Conservation (phyloP, 1,284 basidiomycete species). For the Ganoderma leucocontextum region DNA sequence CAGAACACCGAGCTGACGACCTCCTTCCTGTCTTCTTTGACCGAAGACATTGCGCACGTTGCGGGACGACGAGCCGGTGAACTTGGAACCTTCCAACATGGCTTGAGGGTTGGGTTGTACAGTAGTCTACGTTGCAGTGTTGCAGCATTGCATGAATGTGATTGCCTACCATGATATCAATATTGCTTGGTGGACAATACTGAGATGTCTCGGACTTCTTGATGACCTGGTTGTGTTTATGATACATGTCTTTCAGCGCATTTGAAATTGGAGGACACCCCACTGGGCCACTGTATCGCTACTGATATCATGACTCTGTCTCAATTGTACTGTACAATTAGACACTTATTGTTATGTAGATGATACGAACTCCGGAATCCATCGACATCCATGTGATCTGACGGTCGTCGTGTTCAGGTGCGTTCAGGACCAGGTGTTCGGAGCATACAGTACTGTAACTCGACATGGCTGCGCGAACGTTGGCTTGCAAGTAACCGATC, state of each 20-base stretch:
- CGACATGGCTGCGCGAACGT: background rate
- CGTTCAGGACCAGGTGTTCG: background rate
- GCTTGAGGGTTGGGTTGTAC: background rate
- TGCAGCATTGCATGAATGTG: background rate
- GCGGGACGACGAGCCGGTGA: background rate
- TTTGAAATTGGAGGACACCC: background rate
- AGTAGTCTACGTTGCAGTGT: too few species aligned
- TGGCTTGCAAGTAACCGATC: background rate
- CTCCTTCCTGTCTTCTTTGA: background rate
- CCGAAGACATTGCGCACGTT: constrained; percentile 7
- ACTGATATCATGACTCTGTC: background rate
- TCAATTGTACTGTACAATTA: background rate
- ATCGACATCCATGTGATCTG: too few species aligned
- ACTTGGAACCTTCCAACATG: background rate
- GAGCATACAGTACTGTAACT: too few species aligned
- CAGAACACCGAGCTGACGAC: background rate
- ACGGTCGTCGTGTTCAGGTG: background rate
- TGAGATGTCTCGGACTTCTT: too few species aligned
- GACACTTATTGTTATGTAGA: background rate
- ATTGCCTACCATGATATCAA: too few species aligned
- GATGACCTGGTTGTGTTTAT: background rate
- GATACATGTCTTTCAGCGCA: background rate
- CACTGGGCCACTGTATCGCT: background rate
- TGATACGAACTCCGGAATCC: background rate
- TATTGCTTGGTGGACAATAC: background rate